These are phyloP conservation scores for Ustulina deusta DNA, from an alignment of 2,329 filamentous ascomycete genomes.

Conservation along the genomic window DNA sequence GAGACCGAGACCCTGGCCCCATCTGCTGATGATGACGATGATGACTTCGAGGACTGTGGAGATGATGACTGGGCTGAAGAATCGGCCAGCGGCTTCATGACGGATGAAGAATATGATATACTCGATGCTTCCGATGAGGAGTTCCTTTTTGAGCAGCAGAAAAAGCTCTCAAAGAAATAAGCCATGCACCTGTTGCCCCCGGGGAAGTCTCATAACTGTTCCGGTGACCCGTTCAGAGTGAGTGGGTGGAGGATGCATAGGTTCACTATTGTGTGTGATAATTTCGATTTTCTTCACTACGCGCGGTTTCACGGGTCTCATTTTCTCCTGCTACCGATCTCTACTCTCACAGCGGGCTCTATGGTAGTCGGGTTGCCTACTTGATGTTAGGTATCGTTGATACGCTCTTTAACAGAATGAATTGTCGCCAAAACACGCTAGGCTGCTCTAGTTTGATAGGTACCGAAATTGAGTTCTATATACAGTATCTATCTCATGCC, in stretches of 20 bases:
- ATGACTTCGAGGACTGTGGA: constrained; percentile 66
- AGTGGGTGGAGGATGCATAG: constrained; percentile 17
- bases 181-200: not conserved
- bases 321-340: constrained; percentile 28
- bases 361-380: constrained; percentile 20
- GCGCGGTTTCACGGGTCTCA: constrained; percentile 32
- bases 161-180: constrained; percentile 50
- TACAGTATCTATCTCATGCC: constrained; percentile 1
- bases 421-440: constrained; percentile 31
- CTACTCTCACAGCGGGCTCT: constrained; percentile 24
- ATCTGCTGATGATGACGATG: constrained; percentile 55
- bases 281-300: constrained; percentile 28
- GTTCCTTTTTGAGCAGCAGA: constrained; percentile 68
- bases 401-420: constrained; percentile 43
- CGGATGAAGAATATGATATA: constrained; percentile 98
- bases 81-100: constrained; percentile 84
- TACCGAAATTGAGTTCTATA: constrained; percentile 39
- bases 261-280: constrained; percentile 30
- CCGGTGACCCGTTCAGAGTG: constrained; percentile 13
- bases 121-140: constrained; percentile 96
- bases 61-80: constrained; percentile 72
- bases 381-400: constrained; percentile 37
- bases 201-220: constrained; percentile 5
- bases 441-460: constrained; percentile 32
- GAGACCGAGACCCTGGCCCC: constrained; percentile 52